Percentiles rank a stretch among this genome's conserved stretches.
phyloP scores from a whole-genome alignment of 352 stramenopile genomes.

The Aphanomyces astaci region DNA sequence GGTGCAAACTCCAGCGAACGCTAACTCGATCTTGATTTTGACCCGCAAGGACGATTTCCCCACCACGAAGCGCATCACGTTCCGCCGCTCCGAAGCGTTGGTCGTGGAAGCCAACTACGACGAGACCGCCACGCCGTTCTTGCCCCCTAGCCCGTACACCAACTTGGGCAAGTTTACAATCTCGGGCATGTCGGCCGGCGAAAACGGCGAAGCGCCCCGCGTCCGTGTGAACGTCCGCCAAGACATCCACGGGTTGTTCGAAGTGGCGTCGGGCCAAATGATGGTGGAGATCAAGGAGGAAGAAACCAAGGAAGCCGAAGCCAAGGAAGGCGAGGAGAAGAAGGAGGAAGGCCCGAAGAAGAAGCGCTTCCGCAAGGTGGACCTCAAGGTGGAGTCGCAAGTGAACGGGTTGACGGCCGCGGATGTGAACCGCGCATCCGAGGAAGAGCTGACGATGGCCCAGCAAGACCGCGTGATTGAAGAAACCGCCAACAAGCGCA shows the following conservation, averaged over 20 bases:
- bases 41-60: slow-evolving; percentile 93
- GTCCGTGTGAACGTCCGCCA: slow-evolving; percentile 97
- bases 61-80: slow-evolving; percentile 95
- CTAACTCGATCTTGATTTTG: slow-evolving; percentile 93
- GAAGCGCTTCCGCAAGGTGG: slow-evolving; percentile 92
- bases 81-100: slow-evolving; percentile 90
- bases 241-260: slow-evolving; percentile 95
- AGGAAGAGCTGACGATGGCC: slow-evolving; percentile 93
- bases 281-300: slow-evolving; percentile 95
- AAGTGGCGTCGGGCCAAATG: slow-evolving; percentile 92
- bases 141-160: slow-evolving; percentile 63
- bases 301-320: slow-evolving; percentile 38
- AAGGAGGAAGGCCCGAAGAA: slow-evolving; percentile 82
- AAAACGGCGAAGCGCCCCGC: slow-evolving; percentile 73
- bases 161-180: slow-evolving; percentile 91
- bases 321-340: slow-evolving; percentile 55
- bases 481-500: slow-evolving; percentile 98
- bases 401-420: slow-evolving; percentile 47
- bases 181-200: slow-evolving; percentile 70
- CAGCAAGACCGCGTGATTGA: slow-evolving; percentile 93
- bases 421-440: slow-evolving; percentile 60
- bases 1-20: slow-evolving; percentile 37
- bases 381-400: slow-evolving; percentile 61
- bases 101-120: slow-evolving; percentile 88
- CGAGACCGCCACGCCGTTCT: slow-evolving; percentile 51